Evolutionary conservation across 2,329 filamentous ascomycete species (phyloP).

Genomic region (Daldinia eschscholtzii): DNA sequence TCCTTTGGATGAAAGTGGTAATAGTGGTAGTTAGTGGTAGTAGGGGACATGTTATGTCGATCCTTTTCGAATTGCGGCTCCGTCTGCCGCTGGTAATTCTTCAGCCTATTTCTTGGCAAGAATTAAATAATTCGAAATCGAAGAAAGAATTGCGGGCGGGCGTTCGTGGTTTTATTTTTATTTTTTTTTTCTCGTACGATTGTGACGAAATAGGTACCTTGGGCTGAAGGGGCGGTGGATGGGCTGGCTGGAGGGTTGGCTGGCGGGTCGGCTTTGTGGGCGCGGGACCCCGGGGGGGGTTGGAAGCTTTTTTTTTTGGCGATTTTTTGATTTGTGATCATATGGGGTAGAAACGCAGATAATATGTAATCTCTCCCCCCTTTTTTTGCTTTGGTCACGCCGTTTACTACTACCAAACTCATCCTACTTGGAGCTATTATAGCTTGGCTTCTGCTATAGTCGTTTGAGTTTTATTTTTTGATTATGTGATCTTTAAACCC

Average conservation of each 20-base stretch:
- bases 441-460: not conserved
- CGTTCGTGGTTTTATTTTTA: too few species aligned
- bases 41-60: not conserved
- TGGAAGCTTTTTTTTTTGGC: conserved; percentile 12
- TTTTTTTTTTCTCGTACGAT: conserved; percentile 32
- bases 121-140: not conserved
- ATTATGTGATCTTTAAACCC: conserved; percentile 10
- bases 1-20: not conserved
- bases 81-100: not conserved
- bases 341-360: conserved; percentile 9
- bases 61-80: not conserved
- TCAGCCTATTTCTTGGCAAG: not conserved
- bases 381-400: not conserved
- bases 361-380: conserved; percentile 7
- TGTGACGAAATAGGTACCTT: conserved; percentile 24
- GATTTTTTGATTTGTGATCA: conserved; percentile 46
- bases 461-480: not conserved
- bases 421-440: conserved; percentile 3
- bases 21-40: too few species aligned
- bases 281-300: too few species aligned
- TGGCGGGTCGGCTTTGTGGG: not conserved
- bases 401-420: not conserved
- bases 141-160: not conserved
- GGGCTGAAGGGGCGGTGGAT: not conserved
- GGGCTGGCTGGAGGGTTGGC: conserved; percentile 3